Conservation (phyloP, 306 rosid species). For the Spatholobus suberectus region DNA sequence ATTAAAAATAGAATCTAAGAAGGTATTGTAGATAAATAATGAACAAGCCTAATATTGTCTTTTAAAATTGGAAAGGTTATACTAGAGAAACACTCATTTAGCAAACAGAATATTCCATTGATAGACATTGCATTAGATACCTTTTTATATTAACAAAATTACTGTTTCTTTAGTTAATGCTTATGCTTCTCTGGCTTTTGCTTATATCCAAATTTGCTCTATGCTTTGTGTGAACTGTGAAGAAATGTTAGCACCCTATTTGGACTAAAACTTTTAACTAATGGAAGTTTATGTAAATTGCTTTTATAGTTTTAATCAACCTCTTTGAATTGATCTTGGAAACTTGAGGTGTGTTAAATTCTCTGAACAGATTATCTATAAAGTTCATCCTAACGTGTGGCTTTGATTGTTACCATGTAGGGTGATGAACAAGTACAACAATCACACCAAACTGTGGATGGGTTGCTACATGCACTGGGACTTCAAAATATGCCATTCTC, state of each 20-base stretch:
- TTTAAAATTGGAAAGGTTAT: background rate
- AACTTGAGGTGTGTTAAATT: conserved; percentile 19
- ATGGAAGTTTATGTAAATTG: conserved; percentile 28
- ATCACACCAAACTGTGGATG: conserved; percentile 77
- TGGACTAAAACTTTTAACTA: conserved; percentile 8
- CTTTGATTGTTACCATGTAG: conserved; percentile 51
- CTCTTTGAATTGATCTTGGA: conserved; percentile 27
- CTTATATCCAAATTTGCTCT: background rate
- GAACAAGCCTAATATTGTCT: background rate
- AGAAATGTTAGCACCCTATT: conserved; percentile 12
- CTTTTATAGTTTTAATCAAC: conserved; percentile 1
- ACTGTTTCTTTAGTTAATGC: background rate
- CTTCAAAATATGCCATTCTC: conserved; percentile 80
- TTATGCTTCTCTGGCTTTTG: conserved; percentile 1
- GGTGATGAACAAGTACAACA: conserved; percentile 75
- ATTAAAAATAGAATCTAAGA: too few relatives aligned
- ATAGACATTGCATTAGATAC: background rate
- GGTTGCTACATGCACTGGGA: conserved; percentile 78
- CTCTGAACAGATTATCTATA: conserved; percentile 13
- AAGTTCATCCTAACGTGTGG: conserved; percentile 29
- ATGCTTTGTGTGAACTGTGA: background rate
- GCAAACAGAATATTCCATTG: background rate
- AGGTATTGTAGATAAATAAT: background rate
- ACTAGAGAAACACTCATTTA: background rate
- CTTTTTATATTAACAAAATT: background rate